These are phyloP conservation scores for Venturia carpophila DNA, from an alignment of 2,329 filamentous ascomycete genomes.

Conservation along the genomic window DNA sequence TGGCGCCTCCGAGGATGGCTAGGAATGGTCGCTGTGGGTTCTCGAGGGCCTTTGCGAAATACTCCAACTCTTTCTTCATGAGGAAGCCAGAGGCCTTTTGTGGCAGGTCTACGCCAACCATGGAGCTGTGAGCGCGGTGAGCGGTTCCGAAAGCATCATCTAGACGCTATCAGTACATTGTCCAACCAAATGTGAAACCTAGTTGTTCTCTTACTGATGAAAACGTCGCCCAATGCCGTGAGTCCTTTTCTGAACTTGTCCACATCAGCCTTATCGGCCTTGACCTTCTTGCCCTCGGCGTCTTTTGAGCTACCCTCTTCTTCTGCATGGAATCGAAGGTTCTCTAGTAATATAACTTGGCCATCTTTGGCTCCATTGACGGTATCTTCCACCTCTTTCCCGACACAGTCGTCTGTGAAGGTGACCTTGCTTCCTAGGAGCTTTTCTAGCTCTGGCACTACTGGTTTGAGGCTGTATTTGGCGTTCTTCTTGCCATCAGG, in stretches of 20 bases:
- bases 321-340: conserved; percentile 95
- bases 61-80: conserved; percentile 99
- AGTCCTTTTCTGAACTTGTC: conserved; percentile 90
- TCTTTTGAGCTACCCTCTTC: conserved; percentile 97
- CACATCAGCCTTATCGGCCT: conserved; percentile 90
- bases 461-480: conserved; percentile 93
- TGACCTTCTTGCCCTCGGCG: conserved; percentile 89
- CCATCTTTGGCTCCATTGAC: conserved; percentile 77
- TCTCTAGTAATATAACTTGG: conserved; percentile 86
- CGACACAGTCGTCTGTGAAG: conserved; percentile 86
- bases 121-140: conserved; percentile 97
- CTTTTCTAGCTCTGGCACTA: conserved; percentile 87
- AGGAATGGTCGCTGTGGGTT: conserved; percentile 91
- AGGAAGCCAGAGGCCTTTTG: conserved; percentile 97
- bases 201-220: conserved; percentile 65
- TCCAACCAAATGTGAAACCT: background rate
- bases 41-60: conserved; percentile 96
- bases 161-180: conserved; percentile 30
- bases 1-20: conserved; percentile 94
- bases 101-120: conserved; percentile 93
- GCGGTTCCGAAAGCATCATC: conserved; percentile 98
- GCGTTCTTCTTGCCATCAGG: conserved; percentile 81
- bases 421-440: conserved; percentile 75
- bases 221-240: conserved; percentile 90
- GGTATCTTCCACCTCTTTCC: conserved; percentile 78